Evolutionary conservation across 768 basidiomycete genomes (phyloP), one percentile per base, ranked within the genome.

Genomic region (Xerocomellus dryophilus): DNA sequence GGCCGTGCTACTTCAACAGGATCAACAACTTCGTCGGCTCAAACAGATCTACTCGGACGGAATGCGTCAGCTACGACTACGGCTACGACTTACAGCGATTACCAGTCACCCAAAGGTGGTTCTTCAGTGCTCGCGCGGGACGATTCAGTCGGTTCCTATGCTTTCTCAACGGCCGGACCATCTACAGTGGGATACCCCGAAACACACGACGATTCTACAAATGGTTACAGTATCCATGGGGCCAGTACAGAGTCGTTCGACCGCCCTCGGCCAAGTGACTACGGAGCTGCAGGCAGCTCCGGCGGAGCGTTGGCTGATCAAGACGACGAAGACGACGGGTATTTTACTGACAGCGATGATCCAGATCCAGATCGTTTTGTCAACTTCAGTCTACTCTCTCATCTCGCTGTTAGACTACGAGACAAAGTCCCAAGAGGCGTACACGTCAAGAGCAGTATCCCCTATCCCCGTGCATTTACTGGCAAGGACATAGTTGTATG

Each of bases 401-500:
- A 99, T 67, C 81, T 97, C 43, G 94, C 93, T 2, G 86, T 95
- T 34, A 86, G 90, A 66, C 72, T 98, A 52, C 81, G 88, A 51
- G 95, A 98, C 72, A 89, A 91, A 66, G 91, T 98, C 3, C 91
- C 90, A 4, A 79, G 90, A 50, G 86, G 84, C 7, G 84, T 81
- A 7, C 95, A 97, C 62, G 88, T 92, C 56, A 97, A 98, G 73
- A 93, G 92, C 7, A 90, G 93, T 51, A 90, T 98, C 39, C 88
- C 90, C 3, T 96, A 96, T 68, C 89, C 87, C 5, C 77, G 84
- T 4, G 88, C 91, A 20, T 98, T 98, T 61, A 98, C 96, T 3
- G 96, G 96, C 7, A 91, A 90, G 64, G 93, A 98, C 63, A 84
- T 96, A 34, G 93, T 98, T 59, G 90, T 94, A 73, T 64, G 91